These are phyloP conservation scores for Ilex aquifolium DNA, from an alignment of 257 asterid species.

Conservation along the genomic window DNA sequence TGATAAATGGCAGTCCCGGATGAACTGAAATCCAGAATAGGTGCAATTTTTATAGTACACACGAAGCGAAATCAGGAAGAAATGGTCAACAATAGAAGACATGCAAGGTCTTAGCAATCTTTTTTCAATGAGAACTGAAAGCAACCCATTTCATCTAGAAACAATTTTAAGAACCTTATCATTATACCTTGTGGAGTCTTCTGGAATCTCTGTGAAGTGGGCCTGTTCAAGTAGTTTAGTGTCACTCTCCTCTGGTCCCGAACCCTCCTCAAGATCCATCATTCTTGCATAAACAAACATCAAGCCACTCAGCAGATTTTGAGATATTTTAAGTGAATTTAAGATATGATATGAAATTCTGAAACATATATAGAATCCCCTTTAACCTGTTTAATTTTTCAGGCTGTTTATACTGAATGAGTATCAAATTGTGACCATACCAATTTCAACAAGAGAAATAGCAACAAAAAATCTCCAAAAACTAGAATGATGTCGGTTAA, in stretches of 20 bases:
- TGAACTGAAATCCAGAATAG: too few relatives aligned
- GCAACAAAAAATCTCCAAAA: background rate
- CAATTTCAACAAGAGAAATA: too few relatives aligned
- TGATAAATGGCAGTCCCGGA: background rate
- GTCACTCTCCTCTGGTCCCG: conserved; percentile 71
- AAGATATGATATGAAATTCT: too few relatives aligned
- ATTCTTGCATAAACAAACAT: conserved; percentile 38
- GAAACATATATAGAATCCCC: too few relatives aligned
- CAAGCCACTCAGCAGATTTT: background rate
- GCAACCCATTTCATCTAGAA: background rate
- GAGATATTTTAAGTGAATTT: too few relatives aligned
- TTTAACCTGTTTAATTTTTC: too few relatives aligned
- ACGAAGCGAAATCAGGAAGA: background rate
- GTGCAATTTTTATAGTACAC: too few relatives aligned
- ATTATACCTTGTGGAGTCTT: conserved; percentile 31
- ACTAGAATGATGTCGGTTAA: background rate
- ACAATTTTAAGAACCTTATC: background rate
- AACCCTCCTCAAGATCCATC: conserved; percentile 82
- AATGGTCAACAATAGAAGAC: background rate
- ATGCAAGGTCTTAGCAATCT: too few relatives aligned
- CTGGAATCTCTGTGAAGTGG: conserved; percentile 17
- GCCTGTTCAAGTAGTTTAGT: conserved; percentile 41
- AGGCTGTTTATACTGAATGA: too few relatives aligned
- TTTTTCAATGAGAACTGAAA: background rate
- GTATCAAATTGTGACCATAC: too few relatives aligned